Conservation (phyloP, 129 eudicot genomes). For the Helichrysum umbraculigerum region DNA sequence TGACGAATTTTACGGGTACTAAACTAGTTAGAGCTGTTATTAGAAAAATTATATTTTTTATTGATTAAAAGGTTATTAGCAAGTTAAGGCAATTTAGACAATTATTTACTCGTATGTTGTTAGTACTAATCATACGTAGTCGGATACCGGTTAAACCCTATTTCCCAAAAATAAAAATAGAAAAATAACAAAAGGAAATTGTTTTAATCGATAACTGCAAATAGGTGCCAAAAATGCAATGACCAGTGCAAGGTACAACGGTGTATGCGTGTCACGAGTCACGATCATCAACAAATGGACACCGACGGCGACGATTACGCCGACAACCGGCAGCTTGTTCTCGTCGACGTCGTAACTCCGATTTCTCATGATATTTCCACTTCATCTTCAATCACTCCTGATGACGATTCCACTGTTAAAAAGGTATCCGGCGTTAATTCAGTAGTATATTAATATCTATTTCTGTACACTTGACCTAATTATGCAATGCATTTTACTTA, state of each 20-base stretch:
- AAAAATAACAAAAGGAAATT: no score
- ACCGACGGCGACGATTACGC: slow-evolving; percentile 26
- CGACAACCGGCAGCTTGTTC: slow-evolving; percentile 41
- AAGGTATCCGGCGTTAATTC: slow-evolving; percentile 38
- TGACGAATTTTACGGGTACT: no score
- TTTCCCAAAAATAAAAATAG: no score
- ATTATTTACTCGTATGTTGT: no score
- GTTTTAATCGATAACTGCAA: neutral
- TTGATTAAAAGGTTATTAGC: no score
- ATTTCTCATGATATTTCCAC: slow-evolving; percentile 29
- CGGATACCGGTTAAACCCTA: no score
- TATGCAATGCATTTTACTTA: slow-evolving; percentile 8
- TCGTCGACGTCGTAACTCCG: slow-evolving; percentile 25
- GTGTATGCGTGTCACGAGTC: neutral
- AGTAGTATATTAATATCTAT: slow-evolving; percentile 29
- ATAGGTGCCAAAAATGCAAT: neutral
- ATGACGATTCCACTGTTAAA: slow-evolving; percentile 37
- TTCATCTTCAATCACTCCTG: slow-evolving; percentile 30
- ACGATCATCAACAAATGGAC: slow-evolving; percentile 19
- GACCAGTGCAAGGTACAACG: slow-evolving; percentile 19
- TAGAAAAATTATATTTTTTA: no score
- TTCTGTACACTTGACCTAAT: slow-evolving; percentile 9
- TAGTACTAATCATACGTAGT: no score
- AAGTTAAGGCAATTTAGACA: no score
- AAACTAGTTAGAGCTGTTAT: no score